These are phyloP conservation scores for Lichtheimia corymbifera DNA, from an alignment of 371 early-diverging fungal species.

Conservation along the genomic window DNA sequence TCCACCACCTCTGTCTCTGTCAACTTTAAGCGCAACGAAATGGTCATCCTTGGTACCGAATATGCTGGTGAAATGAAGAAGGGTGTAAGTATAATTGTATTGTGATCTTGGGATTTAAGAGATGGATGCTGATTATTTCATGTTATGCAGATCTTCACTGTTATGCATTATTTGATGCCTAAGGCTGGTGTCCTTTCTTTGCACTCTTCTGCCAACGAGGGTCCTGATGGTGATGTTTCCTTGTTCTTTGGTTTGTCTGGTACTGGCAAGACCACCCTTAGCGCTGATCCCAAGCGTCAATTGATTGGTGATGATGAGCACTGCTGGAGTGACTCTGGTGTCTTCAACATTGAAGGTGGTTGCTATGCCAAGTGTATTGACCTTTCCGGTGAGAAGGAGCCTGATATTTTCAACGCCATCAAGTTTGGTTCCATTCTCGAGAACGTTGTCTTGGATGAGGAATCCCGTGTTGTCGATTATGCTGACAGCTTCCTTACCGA, in stretches of 20 bases:
- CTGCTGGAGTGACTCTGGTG: slow-evolving; percentile 92
- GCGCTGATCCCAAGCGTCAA: slow-evolving; percentile 88
- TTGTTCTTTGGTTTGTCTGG: slow-evolving; percentile 97
- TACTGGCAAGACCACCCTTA: slow-evolving; percentile 96
- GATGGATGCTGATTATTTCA: not conserved
- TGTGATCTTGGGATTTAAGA: not conserved
- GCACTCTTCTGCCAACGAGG: slow-evolving; percentile 95
- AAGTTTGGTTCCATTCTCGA: slow-evolving; percentile 89
- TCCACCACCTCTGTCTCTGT: slow-evolving; percentile 90
- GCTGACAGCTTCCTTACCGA: slow-evolving; percentile 79
- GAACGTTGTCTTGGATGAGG: slow-evolving; percentile 85
- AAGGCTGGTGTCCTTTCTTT: slow-evolving; percentile 96
- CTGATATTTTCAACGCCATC: slow-evolving; percentile 94
- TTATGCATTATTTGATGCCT: slow-evolving; percentile 99
- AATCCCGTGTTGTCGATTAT: slow-evolving; percentile 85
- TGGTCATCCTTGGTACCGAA: slow-evolving; percentile 95
- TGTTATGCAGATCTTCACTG: slow-evolving; percentile 74
- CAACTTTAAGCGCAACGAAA: slow-evolving; percentile 79
- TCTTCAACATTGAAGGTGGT: slow-evolving; percentile 97
- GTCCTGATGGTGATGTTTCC: slow-evolving; percentile 87
- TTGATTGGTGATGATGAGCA: slow-evolving; percentile 98
- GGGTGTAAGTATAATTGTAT: slow-evolving; percentile 58
- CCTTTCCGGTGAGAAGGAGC: slow-evolving; percentile 92
- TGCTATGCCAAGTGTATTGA: slow-evolving; percentile 97
- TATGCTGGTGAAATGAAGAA: slow-evolving; percentile 99